Percentiles rank a stretch among this genome's conserved stretches.
phyloP scores from a whole-genome alignment of 2,329 filamentous ascomycete species.

The Colletotrichum sojae region DNA sequence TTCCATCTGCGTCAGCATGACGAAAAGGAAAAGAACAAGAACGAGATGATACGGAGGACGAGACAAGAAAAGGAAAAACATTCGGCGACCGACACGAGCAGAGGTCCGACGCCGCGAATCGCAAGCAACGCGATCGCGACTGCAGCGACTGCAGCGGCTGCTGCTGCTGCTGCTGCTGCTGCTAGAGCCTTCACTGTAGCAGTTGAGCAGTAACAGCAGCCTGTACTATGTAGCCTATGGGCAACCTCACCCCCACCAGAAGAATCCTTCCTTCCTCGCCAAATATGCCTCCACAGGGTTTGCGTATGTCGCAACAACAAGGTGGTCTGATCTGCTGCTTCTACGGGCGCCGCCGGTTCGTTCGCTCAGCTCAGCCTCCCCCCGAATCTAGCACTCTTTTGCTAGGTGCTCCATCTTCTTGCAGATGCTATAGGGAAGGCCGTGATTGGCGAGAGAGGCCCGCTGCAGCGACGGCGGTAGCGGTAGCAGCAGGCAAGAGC shows the following conservation, averaged over 20 bases:
- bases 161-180: too few species aligned
- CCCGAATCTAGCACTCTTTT: background rate
- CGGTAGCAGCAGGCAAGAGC: background rate
- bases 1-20: too few species aligned
- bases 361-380: background rate
- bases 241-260: too few species aligned
- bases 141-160: too few species aligned
- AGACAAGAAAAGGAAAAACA: background rate
- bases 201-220: too few species aligned
- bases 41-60: background rate
- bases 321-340: background rate
- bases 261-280: background rate
- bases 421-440: background rate
- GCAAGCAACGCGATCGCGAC: background rate
- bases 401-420: background rate
- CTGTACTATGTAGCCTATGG: too few species aligned
- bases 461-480: too few species aligned
- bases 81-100: too few species aligned
- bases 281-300: background rate
- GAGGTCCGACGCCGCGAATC: background rate
- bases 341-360: background rate
- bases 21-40: too few species aligned
- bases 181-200: too few species aligned
- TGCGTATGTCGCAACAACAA: background rate
- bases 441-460: background rate